These are phyloP conservation scores for Rhizodiscina lignyota DNA, from an alignment of 495 filamentous ascomycete genomes.

Conservation along the genomic window DNA sequence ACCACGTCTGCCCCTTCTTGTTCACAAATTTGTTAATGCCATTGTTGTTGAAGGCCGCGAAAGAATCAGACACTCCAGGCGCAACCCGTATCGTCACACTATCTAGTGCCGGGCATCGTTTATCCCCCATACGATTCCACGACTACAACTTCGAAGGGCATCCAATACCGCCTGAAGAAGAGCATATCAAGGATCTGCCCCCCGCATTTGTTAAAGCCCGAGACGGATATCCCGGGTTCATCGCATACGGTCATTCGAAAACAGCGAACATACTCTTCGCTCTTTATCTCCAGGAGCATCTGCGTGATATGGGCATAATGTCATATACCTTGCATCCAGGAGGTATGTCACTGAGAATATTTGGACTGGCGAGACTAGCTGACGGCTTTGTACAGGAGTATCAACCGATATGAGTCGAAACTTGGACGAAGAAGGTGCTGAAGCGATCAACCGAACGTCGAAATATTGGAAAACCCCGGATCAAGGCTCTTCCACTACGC, in stretches of 20 bases:
- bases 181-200: constrained; percentile 1
- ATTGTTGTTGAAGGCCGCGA: constrained; percentile 2
- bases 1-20: constrained; percentile 13
- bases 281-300: constrained; percentile 2
- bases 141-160: constrained; percentile 14
- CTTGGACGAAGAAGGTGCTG: constrained; percentile 10
- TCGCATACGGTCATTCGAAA: constrained; percentile 12
- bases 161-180: constrained; percentile 8
- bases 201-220: constrained; percentile 1
- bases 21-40: constrained; percentile 11
- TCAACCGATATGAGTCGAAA: constrained; percentile 9
- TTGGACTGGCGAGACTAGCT: background rate
- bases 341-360: constrained; percentile 5
- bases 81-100: constrained; percentile 10
- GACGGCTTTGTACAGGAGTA: constrained; percentile 3
- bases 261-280: constrained; percentile 12
- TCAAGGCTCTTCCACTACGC: constrained; percentile 9
- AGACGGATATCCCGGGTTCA: constrained; percentile 9
- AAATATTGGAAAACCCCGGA: constrained; percentile 13
- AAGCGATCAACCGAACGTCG: constrained; percentile 5
- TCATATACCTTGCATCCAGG: constrained; percentile 13
- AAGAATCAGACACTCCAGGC: constrained; percentile 1
- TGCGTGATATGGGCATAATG: constrained; percentile 8
- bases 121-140: constrained; percentile 11
- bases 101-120: constrained; percentile 8